Evolutionary conservation across 2,329 filamentous ascomycete genomes (phyloP), one percentile per base, ranked within the genome.

Genomic region (Elsinoe perseae): DNA sequence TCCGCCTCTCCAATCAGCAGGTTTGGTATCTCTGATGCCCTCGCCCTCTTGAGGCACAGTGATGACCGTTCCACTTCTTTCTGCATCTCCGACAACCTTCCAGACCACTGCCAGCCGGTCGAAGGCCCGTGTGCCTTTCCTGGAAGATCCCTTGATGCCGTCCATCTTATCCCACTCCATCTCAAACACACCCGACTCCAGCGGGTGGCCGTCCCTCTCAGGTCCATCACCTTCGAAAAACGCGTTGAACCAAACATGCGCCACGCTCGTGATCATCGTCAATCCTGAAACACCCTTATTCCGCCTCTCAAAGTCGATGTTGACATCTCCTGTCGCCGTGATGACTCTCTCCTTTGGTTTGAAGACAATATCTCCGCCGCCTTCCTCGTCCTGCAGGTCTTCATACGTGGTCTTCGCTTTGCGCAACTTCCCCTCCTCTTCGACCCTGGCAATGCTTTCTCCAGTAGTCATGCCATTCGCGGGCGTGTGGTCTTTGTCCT

Each of bases 241-340:
- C 1, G 84, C 77, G 66, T 98, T 98, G 76, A 96, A 95, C 93
- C 93, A 98, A 14, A 95, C 88, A 65, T 97, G 92, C 0, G 91
- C 91, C 8, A 97, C 85, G 0, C 91, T 85, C 0, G 92, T 95
- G 2, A 96, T 89, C 84, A 97, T 89, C 0, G 89, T 90, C 62
- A 89, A 81, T 5, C 79, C 79, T 64, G 87, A 87, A 3, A 81
- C 80, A 1, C 87, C 83, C 65, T 85, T 87, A 71, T 90, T 95
- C 32, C 91, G 83, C 6, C 89, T 82, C 72, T 97, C 91, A 21
- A 96, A 83, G 50, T 90, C 85, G 61, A 97, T 87, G 68, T 95
- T 95, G 63, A 97, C 79, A 66, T 97, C 93, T 68, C 86, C 90
- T 46, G 84, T 87, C 0, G 86, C 83, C 0, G 97, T 71, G 6